A percentile compares a stretch with the other conserved stretches of the same genome.
Evolutionary conservation across 176 grass and related monocot genomes (phyloP).

Genomic region (Oryza brachyantha): DNA sequence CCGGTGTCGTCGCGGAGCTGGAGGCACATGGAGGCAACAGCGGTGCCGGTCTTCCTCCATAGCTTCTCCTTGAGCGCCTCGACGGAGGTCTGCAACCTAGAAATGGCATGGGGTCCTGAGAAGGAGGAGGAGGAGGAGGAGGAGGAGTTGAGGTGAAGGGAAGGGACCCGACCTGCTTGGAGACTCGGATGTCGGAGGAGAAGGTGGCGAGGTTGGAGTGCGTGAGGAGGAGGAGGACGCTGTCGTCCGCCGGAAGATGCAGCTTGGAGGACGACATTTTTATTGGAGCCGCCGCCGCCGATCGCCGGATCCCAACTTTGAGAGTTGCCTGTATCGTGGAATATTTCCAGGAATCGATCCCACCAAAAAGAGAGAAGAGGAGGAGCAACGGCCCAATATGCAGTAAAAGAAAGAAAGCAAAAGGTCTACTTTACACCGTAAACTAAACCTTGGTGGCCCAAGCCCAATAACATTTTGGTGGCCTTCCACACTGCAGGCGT

Average conservation of each 20-base stretch:
- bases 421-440: too few relatives aligned
- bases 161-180: conserved; percentile 40
- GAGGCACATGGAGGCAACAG: conserved; percentile 67
- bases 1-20: conserved; percentile 77
- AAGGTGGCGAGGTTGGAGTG: conserved; percentile 89
- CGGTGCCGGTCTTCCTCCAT: conserved; percentile 82
- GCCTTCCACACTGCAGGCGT: too few relatives aligned
- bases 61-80: conserved; percentile 87
- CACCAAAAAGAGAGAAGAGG: too few relatives aligned
- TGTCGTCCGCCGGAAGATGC: conserved; percentile 72
- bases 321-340: too few relatives aligned
- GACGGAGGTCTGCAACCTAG: conserved; percentile 49
- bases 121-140: background rate
- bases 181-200: conserved; percentile 75
- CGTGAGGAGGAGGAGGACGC: conserved; percentile 62
- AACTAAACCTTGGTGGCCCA: too few relatives aligned
- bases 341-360: too few relatives aligned
- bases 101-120: background rate
- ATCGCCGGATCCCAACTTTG: too few relatives aligned
- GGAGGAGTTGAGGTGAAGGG: background rate
- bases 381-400: too few relatives aligned
- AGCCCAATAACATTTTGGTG: too few relatives aligned
- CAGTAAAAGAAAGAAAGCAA: too few relatives aligned
- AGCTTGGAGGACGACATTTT: too few relatives aligned
- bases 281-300: too few relatives aligned